Conservation (phyloP, 768 basidiomycete genomes). For the Rhodocollybia butyracea region DNA sequence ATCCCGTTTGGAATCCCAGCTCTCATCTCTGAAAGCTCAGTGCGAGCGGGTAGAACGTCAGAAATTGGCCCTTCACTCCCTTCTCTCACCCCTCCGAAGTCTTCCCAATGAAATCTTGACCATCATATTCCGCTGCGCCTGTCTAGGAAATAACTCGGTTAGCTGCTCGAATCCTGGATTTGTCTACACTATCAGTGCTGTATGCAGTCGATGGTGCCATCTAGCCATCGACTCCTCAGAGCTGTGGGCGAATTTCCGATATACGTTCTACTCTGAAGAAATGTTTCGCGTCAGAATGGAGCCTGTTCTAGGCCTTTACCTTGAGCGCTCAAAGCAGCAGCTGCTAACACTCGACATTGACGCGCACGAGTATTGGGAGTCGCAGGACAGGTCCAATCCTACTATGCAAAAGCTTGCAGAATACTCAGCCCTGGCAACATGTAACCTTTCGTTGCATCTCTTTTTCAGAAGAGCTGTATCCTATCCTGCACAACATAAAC, state of each 20-base stretch:
- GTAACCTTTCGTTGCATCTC: not conserved
- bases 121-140: not conserved
- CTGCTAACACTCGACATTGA: not conserved
- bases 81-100: not conserved
- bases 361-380: not conserved
- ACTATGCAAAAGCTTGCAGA: not conserved
- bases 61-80: not conserved
- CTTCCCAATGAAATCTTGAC: not conserved
- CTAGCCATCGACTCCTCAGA: not conserved
- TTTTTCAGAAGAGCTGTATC: not conserved
- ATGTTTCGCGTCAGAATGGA: not conserved
- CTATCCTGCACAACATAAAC: no score
- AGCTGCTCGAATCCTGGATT: not conserved
- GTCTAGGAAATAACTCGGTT: not conserved
- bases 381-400: no score
- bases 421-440: not conserved
- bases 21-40: not conserved
- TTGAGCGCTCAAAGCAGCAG: not conserved
- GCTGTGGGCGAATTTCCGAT: not conserved
- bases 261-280: not conserved
- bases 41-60: not conserved
- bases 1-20: not conserved
- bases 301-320: not conserved
- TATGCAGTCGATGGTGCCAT: not conserved
- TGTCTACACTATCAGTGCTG: not conserved